Evolutionary conservation across 495 filamentous ascomycete genomes (phyloP).

Genomic region (Thermothielavioides terrestris): DNA sequence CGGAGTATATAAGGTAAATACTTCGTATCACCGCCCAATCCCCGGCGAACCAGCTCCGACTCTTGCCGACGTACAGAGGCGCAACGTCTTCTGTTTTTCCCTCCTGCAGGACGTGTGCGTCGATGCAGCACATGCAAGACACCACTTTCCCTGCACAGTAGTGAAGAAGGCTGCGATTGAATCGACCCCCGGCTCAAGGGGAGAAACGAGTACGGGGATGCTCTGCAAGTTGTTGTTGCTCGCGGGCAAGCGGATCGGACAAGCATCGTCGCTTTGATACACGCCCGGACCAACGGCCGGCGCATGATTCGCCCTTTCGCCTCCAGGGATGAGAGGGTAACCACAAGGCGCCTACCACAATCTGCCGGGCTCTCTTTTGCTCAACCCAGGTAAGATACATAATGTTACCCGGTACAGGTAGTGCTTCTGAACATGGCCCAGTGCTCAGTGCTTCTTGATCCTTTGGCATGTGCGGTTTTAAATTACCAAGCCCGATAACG

Average conservation of each 20-base stretch:
- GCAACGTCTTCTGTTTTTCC: no score
- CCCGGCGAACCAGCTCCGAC: not conserved
- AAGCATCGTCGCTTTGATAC: no score
- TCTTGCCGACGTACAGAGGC: constrained; percentile 7
- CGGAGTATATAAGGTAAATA: no score
- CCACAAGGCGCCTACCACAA: not conserved
- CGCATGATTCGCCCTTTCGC: constrained; percentile 14
- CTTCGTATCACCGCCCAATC: not conserved
- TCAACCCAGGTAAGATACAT: not conserved
- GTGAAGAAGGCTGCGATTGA: not conserved
- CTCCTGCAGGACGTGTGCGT: no score
- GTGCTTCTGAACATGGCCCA: no score
- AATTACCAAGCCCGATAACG: not conserved
- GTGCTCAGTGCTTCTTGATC: no score
- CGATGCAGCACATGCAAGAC: no score
- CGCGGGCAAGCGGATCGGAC: no score
- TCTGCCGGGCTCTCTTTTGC: not conserved
- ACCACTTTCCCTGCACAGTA: not conserved
- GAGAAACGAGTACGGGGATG: not conserved
- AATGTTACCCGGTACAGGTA: no score
- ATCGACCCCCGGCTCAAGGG: not conserved
- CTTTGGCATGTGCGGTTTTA: no score
- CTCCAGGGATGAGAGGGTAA: not conserved
- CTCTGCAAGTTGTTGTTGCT: not conserved
- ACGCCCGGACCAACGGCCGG: constrained; percentile 11